A percentile compares a stretch with the other conserved stretches of the same genome.
phyloP scores from a whole-genome alignment of 345 rosid genomes.

The Salix dunnii region DNA sequence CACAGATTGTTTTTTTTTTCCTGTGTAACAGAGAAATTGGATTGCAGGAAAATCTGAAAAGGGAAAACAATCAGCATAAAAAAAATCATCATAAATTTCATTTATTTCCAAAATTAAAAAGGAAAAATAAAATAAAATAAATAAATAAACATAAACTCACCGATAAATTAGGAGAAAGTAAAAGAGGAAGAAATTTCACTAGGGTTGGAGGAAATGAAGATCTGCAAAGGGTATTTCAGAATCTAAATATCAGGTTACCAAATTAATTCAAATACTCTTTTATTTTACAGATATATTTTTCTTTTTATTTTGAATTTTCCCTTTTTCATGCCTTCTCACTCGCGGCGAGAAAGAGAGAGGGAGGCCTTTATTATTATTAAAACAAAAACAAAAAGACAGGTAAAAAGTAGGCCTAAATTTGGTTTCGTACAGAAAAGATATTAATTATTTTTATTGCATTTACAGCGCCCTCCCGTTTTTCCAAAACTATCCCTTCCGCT shows the following conservation, averaged over 20 bases:
- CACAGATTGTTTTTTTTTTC: too few species aligned
- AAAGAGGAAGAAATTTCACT: neutral
- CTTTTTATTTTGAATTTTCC: neutral
- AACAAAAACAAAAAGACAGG: neutral
- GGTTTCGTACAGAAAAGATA: neutral
- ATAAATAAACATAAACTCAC: slow-evolving; percentile 5
- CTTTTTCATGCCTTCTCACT: neutral
- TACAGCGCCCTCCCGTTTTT: neutral
- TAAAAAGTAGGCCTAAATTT: neutral
- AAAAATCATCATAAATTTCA: neutral
- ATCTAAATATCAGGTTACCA: slow-evolving; percentile 5
- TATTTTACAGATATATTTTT: neutral
- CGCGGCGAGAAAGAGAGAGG: neutral
- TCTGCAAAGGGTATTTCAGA: neutral
- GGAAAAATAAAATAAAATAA: neutral
- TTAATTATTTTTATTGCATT: neutral
- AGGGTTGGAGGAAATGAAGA: neutral
- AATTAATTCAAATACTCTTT: neutral
- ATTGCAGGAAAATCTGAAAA: neutral
- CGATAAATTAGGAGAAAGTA: slow-evolving; percentile 9
- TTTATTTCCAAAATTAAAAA: neutral
- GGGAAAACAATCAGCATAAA: neutral
- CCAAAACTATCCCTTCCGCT: neutral
- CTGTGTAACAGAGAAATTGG: neutral
- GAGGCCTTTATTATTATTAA: neutral